Percentiles rank a stretch among this genome's conserved stretches.
These are phyloP conservation scores for Pezizomycotina sp. DNA, from an alignment of 2,329 filamentous ascomycete genomes.

Conservation along the genomic window DNA sequence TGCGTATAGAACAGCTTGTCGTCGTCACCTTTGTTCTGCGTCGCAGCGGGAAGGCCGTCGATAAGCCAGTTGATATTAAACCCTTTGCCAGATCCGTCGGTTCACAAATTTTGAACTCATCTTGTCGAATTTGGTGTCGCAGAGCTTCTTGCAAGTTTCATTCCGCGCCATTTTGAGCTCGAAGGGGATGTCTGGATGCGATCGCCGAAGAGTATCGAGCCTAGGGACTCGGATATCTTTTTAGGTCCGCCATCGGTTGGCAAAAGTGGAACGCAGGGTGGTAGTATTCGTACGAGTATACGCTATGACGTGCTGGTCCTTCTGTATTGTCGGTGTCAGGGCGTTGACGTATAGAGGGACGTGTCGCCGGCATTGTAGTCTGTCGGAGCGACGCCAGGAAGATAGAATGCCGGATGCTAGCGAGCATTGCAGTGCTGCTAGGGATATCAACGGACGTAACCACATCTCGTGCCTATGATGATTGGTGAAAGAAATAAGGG, in stretches of 20 bases:
- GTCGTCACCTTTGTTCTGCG: conserved; percentile 46
- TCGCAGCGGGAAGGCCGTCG: conserved; percentile 81
- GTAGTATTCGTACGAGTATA: conserved; percentile 97
- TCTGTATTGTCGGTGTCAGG: conserved; percentile 67
- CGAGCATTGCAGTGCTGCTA: no score
- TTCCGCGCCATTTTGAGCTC: conserved; percentile 74
- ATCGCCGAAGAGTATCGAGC: conserved; percentile 93
- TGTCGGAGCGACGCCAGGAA: conserved; percentile 85
- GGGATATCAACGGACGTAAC: no score
- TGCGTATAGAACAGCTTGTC: conserved; percentile 73
- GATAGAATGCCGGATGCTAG: conserved; percentile 90
- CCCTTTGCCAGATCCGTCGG: conserved; percentile 58
- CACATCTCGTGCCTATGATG: no score
- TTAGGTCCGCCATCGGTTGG: conserved; percentile 58
- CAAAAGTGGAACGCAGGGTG: conserved; percentile 79
- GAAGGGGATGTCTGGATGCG: conserved; percentile 91
- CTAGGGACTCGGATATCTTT: conserved; percentile 71
- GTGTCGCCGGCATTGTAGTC: conserved; percentile 66
- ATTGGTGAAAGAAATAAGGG: no score
- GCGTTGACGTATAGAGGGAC: conserved; percentile 88
- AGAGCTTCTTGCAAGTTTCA: conserved; percentile 72
- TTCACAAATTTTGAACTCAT: conserved; percentile 65
- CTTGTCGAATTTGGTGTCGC: conserved; percentile 49
- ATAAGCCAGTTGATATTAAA: conserved; percentile 94
- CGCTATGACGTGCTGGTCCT: conserved; percentile 80